Evolutionary conservation across 768 basidiomycete species (phyloP).

Genomic region (Russula foetens): DNA sequence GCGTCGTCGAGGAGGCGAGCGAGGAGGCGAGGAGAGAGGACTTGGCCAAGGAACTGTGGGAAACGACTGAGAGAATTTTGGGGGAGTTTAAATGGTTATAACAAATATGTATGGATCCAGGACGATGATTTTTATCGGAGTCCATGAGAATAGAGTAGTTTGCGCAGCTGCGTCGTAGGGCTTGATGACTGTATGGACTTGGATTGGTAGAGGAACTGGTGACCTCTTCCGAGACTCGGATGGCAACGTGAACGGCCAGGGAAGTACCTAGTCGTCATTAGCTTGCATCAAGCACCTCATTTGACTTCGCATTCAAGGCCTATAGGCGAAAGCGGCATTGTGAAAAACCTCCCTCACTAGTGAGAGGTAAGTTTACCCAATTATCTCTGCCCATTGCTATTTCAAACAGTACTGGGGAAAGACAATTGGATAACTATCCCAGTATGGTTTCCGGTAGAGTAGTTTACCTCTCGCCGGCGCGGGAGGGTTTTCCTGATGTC

Average conservation of each 20-base stretch:
- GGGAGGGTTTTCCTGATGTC: too few relatives aligned
- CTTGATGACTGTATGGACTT: background rate
- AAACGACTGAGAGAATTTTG: constrained; percentile 27
- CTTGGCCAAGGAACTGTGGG: constrained; percentile 34
- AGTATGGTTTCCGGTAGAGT: too few relatives aligned
- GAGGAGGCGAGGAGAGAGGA: constrained; percentile 26
- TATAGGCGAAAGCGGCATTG: too few relatives aligned
- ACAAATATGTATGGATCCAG: background rate
- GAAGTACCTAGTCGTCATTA: background rate
- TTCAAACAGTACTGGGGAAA: too few relatives aligned
- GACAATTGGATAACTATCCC: too few relatives aligned
- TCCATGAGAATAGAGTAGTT: background rate
- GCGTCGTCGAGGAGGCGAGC: constrained; percentile 25
- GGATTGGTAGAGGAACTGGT: background rate
- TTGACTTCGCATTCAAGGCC: too few relatives aligned
- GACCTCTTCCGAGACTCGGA: background rate
- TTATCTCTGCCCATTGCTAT: too few relatives aligned
- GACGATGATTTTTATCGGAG: background rate
- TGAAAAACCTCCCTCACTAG: too few relatives aligned
- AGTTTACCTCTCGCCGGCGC: too few relatives aligned
- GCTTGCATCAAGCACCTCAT: background rate
- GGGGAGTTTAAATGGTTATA: constrained; percentile 7
- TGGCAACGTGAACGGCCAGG: background rate
- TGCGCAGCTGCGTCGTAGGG: background rate
- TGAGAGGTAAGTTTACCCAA: too few relatives aligned